These are phyloP conservation scores for Diaporthe amygdali DNA, from an alignment of 2,329 filamentous ascomycete genomes.

Conservation along the genomic window DNA sequence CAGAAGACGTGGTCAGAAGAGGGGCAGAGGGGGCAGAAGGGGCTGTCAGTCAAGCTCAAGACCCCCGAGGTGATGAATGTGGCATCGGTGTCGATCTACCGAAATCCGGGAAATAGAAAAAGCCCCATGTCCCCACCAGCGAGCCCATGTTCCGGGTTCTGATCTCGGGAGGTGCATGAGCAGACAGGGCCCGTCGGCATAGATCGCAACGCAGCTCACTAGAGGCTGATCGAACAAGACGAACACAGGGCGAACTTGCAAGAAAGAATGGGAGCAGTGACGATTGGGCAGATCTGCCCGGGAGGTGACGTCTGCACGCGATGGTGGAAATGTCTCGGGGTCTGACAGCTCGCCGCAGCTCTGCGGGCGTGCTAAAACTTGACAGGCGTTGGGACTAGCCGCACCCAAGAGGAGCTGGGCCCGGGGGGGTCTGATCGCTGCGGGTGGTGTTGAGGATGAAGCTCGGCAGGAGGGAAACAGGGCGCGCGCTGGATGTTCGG, in stretches of 20 bases:
- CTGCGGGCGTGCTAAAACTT: slow-evolving; percentile 16
- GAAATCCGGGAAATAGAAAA: slow-evolving; percentile 10
- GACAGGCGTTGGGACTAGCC: slow-evolving; percentile 4
- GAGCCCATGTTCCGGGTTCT: background rate
- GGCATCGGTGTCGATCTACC: slow-evolving; percentile 13
- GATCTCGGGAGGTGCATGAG: background rate
- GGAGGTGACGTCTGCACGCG: background rate
- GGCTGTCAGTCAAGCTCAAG: slow-evolving; percentile 7
- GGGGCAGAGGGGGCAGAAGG: background rate
- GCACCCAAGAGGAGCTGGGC: background rate
- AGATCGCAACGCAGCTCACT: slow-evolving; percentile 9
- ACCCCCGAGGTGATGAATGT: background rate
- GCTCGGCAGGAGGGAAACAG: background rate
- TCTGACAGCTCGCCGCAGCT: slow-evolving; percentile 11
- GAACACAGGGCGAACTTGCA: too few relatives aligned
- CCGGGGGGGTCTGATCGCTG: background rate
- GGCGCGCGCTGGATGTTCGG: background rate
- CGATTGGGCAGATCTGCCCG: background rate
- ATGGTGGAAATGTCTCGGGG: background rate
- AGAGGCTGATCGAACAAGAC: background rate
- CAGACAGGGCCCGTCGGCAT: background rate
- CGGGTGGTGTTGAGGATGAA: background rate
- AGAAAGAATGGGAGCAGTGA: background rate
- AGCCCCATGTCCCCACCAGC: background rate
- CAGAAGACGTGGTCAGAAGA: background rate